A percentile compares a stretch with the other conserved stretches of the same genome.
phyloP scores from a whole-genome alignment of 306 rosid genomes.

The Urtica urens region DNA sequence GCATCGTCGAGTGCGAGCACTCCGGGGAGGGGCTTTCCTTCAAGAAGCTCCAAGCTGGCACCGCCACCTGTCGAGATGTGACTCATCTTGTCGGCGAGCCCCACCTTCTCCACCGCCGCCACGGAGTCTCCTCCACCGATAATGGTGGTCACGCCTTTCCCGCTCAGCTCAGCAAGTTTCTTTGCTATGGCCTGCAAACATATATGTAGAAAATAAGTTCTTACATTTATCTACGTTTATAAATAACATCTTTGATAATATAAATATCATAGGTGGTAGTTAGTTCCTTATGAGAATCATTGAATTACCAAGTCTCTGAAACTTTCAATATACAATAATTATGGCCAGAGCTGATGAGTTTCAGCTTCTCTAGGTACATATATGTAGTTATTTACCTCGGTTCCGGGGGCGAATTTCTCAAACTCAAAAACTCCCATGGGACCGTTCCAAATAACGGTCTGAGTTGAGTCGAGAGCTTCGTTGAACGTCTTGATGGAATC shows the following conservation, averaged over 20 bases:
- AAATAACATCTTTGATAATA: no score
- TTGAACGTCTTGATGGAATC: slow-evolving; percentile 70
- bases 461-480: slow-evolving; percentile 56
- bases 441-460: slow-evolving; percentile 88
- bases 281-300: no score
- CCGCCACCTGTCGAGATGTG: slow-evolving; percentile 98
- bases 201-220: no score
- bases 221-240: no score
- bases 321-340: no score
- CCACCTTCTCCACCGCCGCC: slow-evolving; percentile 92
- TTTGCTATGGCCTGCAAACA: slow-evolving; percentile 64
- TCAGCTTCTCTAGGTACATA: not conserved
- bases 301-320: no score
- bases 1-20: slow-evolving; percentile 89
- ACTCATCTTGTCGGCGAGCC: slow-evolving; percentile 91
- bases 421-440: slow-evolving; percentile 99
- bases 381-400: slow-evolving; percentile 48
- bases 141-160: slow-evolving; percentile 81
- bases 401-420: slow-evolving; percentile 77
- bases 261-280: no score
- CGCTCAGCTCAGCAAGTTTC: slow-evolving; percentile 85
- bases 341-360: not conserved
- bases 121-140: slow-evolving; percentile 98
- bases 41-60: slow-evolving; percentile 99
- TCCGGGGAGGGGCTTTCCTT: slow-evolving; percentile 89